Conservation (phyloP, 2,329 filamentous ascomycete genomes). For the Beauveria australis region DNA sequence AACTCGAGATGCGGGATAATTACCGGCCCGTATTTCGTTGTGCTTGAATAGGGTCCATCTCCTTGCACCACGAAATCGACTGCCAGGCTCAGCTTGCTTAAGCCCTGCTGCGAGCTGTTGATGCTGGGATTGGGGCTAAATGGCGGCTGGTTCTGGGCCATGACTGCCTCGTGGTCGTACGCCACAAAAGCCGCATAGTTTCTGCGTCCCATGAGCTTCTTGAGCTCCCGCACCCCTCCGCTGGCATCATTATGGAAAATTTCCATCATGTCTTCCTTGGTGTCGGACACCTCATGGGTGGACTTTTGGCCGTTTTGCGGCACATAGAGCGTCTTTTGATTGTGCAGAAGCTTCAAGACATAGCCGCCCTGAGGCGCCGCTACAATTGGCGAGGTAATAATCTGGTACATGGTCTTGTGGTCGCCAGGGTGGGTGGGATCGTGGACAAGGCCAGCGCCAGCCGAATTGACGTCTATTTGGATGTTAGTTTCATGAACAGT, state of each 20-base stretch:
- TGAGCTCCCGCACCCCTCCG: slow-evolving; percentile 72
- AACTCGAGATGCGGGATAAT: slow-evolving; percentile 83
- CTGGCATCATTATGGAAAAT: slow-evolving; percentile 93
- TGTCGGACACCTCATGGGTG: slow-evolving; percentile 70
- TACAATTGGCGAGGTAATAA: slow-evolving; percentile 88
- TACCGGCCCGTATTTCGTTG: slow-evolving; percentile 94
- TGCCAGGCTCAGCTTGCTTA: slow-evolving; percentile 71
- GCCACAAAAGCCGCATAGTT: slow-evolving; percentile 94
- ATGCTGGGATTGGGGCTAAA: slow-evolving; percentile 31
- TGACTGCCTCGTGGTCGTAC: slow-evolving; percentile 76
- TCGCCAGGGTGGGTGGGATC: slow-evolving; percentile 85
- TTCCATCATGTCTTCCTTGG: slow-evolving; percentile 99
- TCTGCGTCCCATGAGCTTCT: slow-evolving; percentile 84
- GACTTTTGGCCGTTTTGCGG: slow-evolving; percentile 77
- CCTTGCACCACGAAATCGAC: slow-evolving; percentile 97
- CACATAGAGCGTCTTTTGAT: slow-evolving; percentile 85
- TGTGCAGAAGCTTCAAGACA: slow-evolving; percentile 90
- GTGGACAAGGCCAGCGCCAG: slow-evolving; percentile 87
- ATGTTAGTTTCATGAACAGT: background rate
- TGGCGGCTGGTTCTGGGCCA: slow-evolving; percentile 25
- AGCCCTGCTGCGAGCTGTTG: slow-evolving; percentile 31
- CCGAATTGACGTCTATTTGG: slow-evolving; percentile 67
- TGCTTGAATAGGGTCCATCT: slow-evolving; percentile 68
- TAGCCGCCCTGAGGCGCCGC: slow-evolving; percentile 79
- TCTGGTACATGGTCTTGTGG: slow-evolving; percentile 99